phyloP scores from a whole-genome alignment of 2,329 filamentous ascomycete species.

The Fusarium sp. region DNA sequence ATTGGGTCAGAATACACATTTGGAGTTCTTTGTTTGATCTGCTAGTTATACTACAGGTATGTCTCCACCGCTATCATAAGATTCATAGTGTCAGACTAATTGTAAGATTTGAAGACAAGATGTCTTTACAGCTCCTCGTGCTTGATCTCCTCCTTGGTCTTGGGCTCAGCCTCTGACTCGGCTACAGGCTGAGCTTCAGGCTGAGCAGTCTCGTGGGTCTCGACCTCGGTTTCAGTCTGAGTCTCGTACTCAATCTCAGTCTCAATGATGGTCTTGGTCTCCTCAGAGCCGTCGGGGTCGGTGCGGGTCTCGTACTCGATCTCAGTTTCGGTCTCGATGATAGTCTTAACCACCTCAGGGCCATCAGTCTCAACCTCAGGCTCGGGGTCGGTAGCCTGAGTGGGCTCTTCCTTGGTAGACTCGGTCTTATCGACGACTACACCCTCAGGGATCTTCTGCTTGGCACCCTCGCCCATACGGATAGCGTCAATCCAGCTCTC shows the following conservation, averaged over 20 bases:
- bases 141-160: conserved; percentile 49
- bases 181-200: conserved; percentile 35
- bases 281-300: conserved; percentile 49
- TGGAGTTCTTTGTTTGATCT: conserved; percentile 44
- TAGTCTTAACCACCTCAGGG: conserved; percentile 44
- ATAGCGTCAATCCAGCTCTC: conserved; percentile 94
- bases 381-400: conserved; percentile 47
- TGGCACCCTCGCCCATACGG: conserved; percentile 86
- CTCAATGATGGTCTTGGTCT: conserved; percentile 33
- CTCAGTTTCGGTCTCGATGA: conserved; percentile 42
- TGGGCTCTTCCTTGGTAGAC: conserved; percentile 20
- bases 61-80: conserved; percentile 23
- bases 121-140: conserved; percentile 65
- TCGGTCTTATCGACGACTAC: conserved; percentile 60
- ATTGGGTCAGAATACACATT: conserved; percentile 29
- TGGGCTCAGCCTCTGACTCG: conserved; percentile 46
- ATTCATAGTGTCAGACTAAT: conserved; percentile 43
- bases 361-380: conserved; percentile 45
- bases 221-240: conserved; percentile 39
- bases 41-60: conserved; percentile 41
- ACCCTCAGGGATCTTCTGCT: conserved; percentile 78
- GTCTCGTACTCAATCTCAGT: conserved; percentile 39
- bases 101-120: conserved; percentile 21
- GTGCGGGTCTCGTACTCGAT: conserved; percentile 17
- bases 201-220: conserved; percentile 38